Conservation (phyloP, 768 basidiomycete species). For the Arthromyces matolae region DNA sequence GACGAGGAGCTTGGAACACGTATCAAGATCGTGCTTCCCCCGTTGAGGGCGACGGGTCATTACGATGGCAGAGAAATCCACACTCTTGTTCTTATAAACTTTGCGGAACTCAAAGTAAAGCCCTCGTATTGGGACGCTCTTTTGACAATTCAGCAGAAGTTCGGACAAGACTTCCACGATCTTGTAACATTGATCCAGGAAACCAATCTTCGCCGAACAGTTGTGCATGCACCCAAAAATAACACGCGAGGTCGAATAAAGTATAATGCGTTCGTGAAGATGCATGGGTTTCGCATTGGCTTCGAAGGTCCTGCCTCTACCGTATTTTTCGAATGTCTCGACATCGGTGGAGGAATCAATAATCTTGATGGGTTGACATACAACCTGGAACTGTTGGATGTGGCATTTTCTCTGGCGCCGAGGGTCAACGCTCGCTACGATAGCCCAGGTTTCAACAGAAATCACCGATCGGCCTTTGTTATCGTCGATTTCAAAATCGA, state of each 20-base stretch:
- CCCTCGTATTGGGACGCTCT: slow-evolving; percentile 83
- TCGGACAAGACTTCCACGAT: slow-evolving; percentile 86
- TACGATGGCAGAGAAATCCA: slow-evolving; percentile 49
- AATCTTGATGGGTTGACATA: slow-evolving; percentile 49
- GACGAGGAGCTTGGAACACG: slow-evolving; percentile 40
- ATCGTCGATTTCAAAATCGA: slow-evolving; percentile 65
- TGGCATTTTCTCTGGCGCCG: slow-evolving; percentile 83
- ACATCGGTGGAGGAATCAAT: slow-evolving; percentile 61
- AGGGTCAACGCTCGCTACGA: slow-evolving; percentile 33
- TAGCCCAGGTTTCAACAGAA: slow-evolving; percentile 48
- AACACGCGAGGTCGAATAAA: slow-evolving; percentile 21
- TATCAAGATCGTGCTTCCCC: slow-evolving; percentile 64
- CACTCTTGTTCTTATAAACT: slow-evolving; percentile 59
- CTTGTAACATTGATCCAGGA: slow-evolving; percentile 63
- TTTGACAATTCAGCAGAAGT: slow-evolving; percentile 81
- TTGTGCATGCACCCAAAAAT: slow-evolving; percentile 19
- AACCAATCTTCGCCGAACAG: slow-evolving; percentile 36
- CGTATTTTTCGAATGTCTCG: slow-evolving; percentile 70
- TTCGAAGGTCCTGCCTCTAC: slow-evolving; percentile 72
- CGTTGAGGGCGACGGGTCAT: slow-evolving; percentile 58
- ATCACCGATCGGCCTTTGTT: slow-evolving; percentile 78
- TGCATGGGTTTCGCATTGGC: slow-evolving; percentile 79
- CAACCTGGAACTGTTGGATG: slow-evolving; percentile 67
- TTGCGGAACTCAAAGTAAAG: slow-evolving; percentile 70
- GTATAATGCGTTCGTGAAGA: slow-evolving; percentile 54